A percentile compares a stretch with the other conserved stretches of the same genome.
phyloP scores from a whole-genome alignment of 192 early-diverging fungal species.

The Rhizophagus sp. region DNA sequence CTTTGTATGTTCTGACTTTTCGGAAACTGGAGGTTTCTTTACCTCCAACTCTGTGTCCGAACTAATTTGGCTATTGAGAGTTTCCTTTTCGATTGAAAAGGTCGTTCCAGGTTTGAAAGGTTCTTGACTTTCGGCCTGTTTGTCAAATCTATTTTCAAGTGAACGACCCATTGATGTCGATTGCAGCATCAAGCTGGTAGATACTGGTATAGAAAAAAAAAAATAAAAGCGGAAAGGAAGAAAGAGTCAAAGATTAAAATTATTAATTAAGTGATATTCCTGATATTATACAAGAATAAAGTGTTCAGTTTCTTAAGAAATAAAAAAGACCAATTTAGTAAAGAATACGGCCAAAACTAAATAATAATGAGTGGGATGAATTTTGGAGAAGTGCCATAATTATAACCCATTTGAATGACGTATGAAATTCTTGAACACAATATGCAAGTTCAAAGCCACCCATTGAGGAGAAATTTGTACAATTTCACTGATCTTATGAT shows the following conservation, averaged over 20 bases:
- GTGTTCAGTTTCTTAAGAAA: neutral
- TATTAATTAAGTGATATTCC: neutral
- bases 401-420: neutral
- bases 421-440: neutral
- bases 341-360: neutral
- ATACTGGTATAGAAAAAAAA: neutral
- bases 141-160: conserved; percentile 3
- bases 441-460: neutral
- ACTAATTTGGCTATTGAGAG: conserved; percentile 1
- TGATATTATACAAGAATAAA: neutral
- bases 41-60: neutral
- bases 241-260: neutral
- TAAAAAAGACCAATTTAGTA: neutral
- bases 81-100: neutral
- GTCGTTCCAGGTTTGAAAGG: neutral
- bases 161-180: conserved; percentile 7
- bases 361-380: neutral
- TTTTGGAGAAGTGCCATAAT: neutral
- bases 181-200: neutral
- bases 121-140: conserved; percentile 8
- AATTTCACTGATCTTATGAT: neutral
- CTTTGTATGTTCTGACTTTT: neutral
- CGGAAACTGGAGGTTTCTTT: conserved; percentile 1
- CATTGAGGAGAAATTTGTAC: conserved; percentile 1
- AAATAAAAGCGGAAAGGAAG: neutral